Conservation (phyloP, 805 yeast genomes). For the Torulaspora quercuum region DNA sequence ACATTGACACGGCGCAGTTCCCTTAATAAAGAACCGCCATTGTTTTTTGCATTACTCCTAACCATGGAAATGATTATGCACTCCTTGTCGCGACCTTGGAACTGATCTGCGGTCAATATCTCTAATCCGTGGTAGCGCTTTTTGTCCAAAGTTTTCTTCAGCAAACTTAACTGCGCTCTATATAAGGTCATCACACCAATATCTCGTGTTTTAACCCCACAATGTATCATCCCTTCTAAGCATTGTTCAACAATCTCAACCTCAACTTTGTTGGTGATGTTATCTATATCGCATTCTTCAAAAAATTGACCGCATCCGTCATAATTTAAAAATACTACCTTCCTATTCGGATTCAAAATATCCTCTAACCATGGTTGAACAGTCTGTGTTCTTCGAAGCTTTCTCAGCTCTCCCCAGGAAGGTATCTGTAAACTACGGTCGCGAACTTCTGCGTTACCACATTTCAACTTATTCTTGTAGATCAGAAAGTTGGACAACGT, state of each 20-base stretch:
- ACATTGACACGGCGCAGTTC: constrained; percentile 95
- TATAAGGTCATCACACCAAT: constrained; percentile 91
- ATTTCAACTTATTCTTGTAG: constrained; percentile 68
- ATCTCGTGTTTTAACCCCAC: constrained; percentile 57
- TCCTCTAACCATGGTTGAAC: constrained; percentile 50
- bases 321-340: constrained; percentile 77
- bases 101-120: constrained; percentile 87
- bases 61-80: constrained; percentile 88
- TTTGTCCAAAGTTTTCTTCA: constrained; percentile 34
- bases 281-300: constrained; percentile 62
- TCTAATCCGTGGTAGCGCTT: constrained; percentile 50
- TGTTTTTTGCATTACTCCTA: constrained; percentile 62
- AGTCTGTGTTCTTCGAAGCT: constrained; percentile 1
- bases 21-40: constrained; percentile 71
- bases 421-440: constrained; percentile 54
- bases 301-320: constrained; percentile 52
- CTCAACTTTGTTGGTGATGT: constrained; percentile 70
- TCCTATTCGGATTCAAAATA: constrained; percentile 51
- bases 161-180: constrained; percentile 67
- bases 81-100: constrained; percentile 94
- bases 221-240: constrained; percentile 50
- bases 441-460: constrained; percentile 69
- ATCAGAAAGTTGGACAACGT: constrained; percentile 72
- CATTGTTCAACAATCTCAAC: constrained; percentile 61
- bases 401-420: constrained; percentile 22